These are phyloP conservation scores for Aspergillus fischeri DNA, from an alignment of 2,329 filamentous ascomycete species.

Conservation along the genomic window DNA sequence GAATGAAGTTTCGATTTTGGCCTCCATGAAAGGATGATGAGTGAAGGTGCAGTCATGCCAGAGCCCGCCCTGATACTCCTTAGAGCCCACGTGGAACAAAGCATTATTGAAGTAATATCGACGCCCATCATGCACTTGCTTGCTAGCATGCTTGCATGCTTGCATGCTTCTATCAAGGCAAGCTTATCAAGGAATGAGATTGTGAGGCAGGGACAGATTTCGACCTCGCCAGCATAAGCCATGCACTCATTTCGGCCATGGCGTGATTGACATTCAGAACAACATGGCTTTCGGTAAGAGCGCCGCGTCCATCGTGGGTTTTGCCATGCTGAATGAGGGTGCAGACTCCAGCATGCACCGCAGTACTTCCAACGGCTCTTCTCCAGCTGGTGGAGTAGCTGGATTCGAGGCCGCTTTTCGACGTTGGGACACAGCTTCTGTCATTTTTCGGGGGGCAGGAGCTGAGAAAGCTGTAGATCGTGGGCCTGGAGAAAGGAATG, in stretches of 20 bases:
- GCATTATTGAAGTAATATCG: background rate
- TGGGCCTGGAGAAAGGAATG: background rate
- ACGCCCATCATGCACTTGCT: background rate
- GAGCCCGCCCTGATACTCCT: background rate
- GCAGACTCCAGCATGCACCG: conserved; percentile 6
- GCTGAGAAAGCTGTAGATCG: background rate
- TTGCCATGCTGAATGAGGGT: conserved; percentile 3
- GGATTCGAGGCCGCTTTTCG: background rate
- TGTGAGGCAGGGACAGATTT: conserved; percentile 5
- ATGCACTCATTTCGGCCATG: background rate
- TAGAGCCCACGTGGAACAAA: background rate
- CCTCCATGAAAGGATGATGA: background rate
- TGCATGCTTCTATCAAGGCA: background rate
- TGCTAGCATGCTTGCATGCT: too few species aligned
- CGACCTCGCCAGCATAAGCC: conserved; percentile 2
- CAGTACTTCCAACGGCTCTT: conserved; percentile 10
- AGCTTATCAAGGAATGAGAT: background rate
- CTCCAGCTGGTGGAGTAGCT: conserved; percentile 9
- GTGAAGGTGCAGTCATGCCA: background rate
- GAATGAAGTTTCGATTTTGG: background rate
- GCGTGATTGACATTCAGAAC: background rate
- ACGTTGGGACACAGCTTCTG: background rate
- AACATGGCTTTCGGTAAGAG: background rate
- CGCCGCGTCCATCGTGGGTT: background rate
- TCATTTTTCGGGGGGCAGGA: background rate